Base-by-base conservation (phyloP, 1,139 yeast genomes). In the Yamadazyma trypodendri region DNA sequence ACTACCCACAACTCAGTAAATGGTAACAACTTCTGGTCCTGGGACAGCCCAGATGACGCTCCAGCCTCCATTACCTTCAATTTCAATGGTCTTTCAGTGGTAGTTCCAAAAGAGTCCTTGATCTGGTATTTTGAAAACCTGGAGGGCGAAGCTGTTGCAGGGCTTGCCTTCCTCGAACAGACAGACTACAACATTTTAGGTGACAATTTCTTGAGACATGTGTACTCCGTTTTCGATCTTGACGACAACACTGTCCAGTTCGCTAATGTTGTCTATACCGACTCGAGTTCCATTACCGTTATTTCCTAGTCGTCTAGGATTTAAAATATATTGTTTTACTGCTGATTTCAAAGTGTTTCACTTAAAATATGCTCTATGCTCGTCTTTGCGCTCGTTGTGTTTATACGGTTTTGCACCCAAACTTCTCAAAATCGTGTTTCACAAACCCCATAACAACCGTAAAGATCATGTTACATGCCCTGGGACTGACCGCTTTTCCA, bases 211-310 rank as follows among this genome's bases (percentile, higher is more conserved):
- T 63, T 89, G 52, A 72, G 87, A 44, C 69, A 77, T 36, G 89
- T 84, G n/a, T 88, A 88, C 55, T 75, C 80, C 39, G 95, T 87
- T 32, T 87, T 77, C 50, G 89, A 89, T 58, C 63, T 86, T 45
- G 89, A 84, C 27, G 75, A 74, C 43, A 60, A 65, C 37, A 76
- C 76, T 50, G 65, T 88, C 22, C 79, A 82, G 1, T 40, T 89
- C 36, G 96, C 92, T 2, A 85, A 76, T 48, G 84, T 82, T 11
- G 63, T 63, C 42, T 61, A 52, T 40, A 55, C 75, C 10, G 44
- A 10, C 15, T 55, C 13, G 6, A 69, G 65, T 36, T 51, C 67
- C 35, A 66, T 79, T 36, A 24, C 27, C 6, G 12, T 24, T 25
- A 15, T 13, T 13, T 15, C 16, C 12, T 25, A 25, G 16, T 13